Base-by-base conservation (phyloP, 1,284 basidiomycete species). In the Bondarzewia mesenterica region DNA sequence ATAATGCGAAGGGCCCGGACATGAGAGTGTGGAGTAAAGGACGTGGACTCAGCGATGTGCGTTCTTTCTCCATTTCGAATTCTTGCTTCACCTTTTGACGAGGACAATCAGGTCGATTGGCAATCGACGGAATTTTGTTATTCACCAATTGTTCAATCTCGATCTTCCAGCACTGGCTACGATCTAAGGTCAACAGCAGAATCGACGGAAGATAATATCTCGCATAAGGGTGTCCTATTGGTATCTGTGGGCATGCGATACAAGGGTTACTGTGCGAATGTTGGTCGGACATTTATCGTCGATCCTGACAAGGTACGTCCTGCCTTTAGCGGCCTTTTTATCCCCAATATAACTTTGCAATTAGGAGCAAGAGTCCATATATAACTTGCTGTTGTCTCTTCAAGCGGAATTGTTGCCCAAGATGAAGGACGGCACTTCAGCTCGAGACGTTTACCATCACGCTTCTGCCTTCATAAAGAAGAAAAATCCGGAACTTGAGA, bases 101-200 rank as follows among this genome's bases (percentile, higher is more conserved):
- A 32, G 10, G 29, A 32, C 10, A 32, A 25, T 16, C 55, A 93
- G 88, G 75, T 93, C 50, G 94, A 99, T 63, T 93, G 89, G 75
- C 72, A 74, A 22, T 78, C 86, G 10, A 87, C 89, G 2, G 94
- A 98, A 66, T 95, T 94, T 69, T 90, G 91, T 57, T 97, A 95
- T 65, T 83, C 89, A 4, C 94, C 95, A 3, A 94, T 97, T 63
- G 90, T 98, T 60, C 94, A 97, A 61, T 97, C 93, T 2, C 88
- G 87, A 48, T 89, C 90, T 15, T 83, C 82, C 37, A 77, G 73
- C 51, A 71, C 75, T 5, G 87, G 89, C 12, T 98, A 96, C 63
- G 94, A 98, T 61, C 73, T 98, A 45, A 82, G 85, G 53, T 85
- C 87, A 21, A 90, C 85, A 2, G 92, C 90, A 0, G 85, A 91